These are phyloP conservation scores for Prototheca wickerhamii DNA, from an alignment of 163 green algal species.

Conservation along the genomic window DNA sequence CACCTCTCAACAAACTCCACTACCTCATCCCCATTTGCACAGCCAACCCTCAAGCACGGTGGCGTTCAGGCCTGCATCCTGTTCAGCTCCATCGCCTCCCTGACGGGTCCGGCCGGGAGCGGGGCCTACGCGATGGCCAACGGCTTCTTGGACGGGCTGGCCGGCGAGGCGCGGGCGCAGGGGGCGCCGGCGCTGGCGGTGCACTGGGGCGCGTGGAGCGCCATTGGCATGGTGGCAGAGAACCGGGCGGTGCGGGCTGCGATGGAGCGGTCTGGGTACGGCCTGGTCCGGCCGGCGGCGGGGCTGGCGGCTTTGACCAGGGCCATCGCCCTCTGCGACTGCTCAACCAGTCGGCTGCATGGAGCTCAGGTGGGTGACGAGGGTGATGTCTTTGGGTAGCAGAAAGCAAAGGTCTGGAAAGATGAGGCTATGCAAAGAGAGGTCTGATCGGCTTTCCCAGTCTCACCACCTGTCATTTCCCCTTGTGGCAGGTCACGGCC, in stretches of 20 bases:
- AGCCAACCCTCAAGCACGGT: constrained; percentile 18
- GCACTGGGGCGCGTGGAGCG: constrained; percentile 53
- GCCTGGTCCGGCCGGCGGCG: constrained; percentile 39
- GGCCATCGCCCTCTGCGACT: neutral
- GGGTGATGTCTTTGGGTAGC: neutral
- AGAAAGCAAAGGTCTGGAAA: neutral
- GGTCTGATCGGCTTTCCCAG: neutral
- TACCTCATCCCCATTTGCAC: too few species aligned
- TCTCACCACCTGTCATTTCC: neutral
- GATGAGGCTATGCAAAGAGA: neutral
- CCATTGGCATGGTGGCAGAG: constrained; percentile 42
- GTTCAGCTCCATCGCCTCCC: constrained; percentile 67
- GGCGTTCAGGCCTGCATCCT: constrained; percentile 35
- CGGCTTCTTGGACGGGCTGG: constrained; percentile 28
- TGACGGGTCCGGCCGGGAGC: constrained; percentile 37
- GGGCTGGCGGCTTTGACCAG: constrained; percentile 43
- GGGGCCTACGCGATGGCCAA: constrained; percentile 49
- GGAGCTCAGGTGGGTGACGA: neutral
- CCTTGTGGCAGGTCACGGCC: neutral
- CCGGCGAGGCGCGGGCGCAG: constrained; percentile 10
- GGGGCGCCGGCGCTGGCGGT: constrained; percentile 16
- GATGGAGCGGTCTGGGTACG: constrained; percentile 61
- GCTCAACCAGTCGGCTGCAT: neutral
- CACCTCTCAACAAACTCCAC: too few species aligned
- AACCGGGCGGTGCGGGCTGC: constrained; percentile 21